Evolutionary conservation across 1,139 yeast genomes (phyloP).

Genomic region (Groenewaldozyma sp.): DNA sequence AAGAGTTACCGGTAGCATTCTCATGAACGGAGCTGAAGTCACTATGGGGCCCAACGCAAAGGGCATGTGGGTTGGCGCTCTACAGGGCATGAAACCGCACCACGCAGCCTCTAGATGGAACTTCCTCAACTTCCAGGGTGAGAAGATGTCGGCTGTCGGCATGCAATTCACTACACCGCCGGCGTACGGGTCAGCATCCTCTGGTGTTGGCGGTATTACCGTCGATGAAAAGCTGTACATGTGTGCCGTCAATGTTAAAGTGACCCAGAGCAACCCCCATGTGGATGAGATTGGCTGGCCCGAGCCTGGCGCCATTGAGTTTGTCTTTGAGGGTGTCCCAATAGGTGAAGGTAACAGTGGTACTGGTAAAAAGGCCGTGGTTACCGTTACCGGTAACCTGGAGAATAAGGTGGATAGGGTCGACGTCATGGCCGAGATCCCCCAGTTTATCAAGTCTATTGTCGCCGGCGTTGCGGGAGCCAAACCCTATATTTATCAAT

Average conservation of each 20-base stretch:
- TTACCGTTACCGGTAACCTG: constrained; percentile 33
- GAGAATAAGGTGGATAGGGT: constrained; percentile 68
- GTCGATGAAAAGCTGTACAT: constrained; percentile 54
- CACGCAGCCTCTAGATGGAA: constrained; percentile 98
- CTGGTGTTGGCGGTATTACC: constrained; percentile 68
- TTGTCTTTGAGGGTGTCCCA: constrained; percentile 45
- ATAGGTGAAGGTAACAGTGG: constrained; percentile 34
- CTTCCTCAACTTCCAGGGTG: constrained; percentile 80
- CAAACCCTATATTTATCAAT: constrained; percentile 91
- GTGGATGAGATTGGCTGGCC: constrained; percentile 85
- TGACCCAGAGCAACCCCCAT: constrained; percentile 49
- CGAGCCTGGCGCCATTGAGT: constrained; percentile 61
- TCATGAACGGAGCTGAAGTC: constrained; percentile 26
- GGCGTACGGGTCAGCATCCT: constrained; percentile 76
- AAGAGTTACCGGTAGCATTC: constrained; percentile 52
- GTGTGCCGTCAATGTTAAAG: constrained; percentile 58
- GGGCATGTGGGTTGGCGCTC: constrained; percentile 93
- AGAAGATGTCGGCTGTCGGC: constrained; percentile 60
- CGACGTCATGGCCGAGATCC: constrained; percentile 96
- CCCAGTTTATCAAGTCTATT: constrained; percentile 84
- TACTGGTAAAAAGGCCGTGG: constrained; percentile 28
- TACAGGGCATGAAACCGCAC: constrained; percentile 98
- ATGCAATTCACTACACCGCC: constrained; percentile 96
- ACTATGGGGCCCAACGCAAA: constrained; percentile 40
- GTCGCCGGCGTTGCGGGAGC: constrained; percentile 95